Conservation (phyloP, 495 filamentous ascomycete genomes). For the Neurospora africana region DNA sequence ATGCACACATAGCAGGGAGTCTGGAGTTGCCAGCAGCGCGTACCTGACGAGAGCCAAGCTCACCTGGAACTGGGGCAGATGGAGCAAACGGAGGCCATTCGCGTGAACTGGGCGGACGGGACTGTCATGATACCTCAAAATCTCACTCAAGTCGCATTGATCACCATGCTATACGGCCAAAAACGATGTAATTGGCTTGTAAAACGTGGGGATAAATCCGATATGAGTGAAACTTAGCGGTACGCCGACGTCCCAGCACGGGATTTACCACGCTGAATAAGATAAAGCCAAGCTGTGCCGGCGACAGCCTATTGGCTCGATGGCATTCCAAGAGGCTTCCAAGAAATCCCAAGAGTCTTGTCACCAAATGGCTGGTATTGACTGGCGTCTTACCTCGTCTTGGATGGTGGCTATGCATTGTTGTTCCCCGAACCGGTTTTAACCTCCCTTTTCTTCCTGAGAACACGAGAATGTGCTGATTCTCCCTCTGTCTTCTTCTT, state of each 20-base stretch:
- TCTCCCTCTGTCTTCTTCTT: neutral
- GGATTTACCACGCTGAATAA: neutral
- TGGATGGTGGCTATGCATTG: constrained; percentile 15
- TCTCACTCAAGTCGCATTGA: too few species aligned
- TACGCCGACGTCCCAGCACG: neutral
- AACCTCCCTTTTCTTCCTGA: neutral
- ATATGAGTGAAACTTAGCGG: neutral
- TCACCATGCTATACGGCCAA: too few species aligned
- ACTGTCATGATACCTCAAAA: neutral
- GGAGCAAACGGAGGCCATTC: neutral
- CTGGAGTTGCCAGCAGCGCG: neutral
- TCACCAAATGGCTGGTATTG: neutral
- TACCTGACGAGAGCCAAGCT: neutral
- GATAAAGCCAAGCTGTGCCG: neutral
- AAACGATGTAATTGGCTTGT: neutral
- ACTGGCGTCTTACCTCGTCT: constrained; percentile 1
- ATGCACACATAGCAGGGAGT: neutral
- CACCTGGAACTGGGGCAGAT: neutral
- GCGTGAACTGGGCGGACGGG: neutral
- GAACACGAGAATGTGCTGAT: neutral
- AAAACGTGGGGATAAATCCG: neutral
- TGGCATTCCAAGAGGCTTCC: constrained; percentile 4
- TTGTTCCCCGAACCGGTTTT: neutral
- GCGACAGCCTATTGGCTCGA: neutral
- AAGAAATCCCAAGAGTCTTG: constrained; percentile 2